Conservation (phyloP, 192 early-diverging fungal species). For the Gigaspora rosea region DNA sequence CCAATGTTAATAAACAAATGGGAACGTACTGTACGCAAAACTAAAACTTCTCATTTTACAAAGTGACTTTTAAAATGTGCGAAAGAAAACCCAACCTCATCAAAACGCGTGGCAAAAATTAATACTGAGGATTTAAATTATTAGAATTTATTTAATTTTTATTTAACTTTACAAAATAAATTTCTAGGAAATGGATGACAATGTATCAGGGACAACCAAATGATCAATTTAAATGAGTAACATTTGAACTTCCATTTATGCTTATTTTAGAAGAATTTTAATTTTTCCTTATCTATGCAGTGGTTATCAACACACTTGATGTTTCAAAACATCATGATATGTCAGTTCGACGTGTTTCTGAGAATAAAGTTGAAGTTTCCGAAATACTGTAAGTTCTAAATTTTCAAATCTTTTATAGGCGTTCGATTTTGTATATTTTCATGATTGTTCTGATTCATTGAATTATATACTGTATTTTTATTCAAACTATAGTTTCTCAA, state of each 20-base stretch:
- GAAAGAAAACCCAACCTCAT: too few relatives aligned
- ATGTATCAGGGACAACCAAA: too few relatives aligned
- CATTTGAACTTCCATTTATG: constrained; percentile 1
- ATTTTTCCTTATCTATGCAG: constrained; percentile 13
- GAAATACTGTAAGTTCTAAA: constrained; percentile 33
- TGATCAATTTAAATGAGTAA: background rate
- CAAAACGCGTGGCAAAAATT: too few relatives aligned
- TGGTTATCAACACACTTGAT: constrained; percentile 25
- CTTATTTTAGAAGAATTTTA: constrained; percentile 20
- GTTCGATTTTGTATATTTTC: background rate
- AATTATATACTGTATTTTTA: background rate
- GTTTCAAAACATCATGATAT: constrained; percentile 28
- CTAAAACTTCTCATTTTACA: background rate
- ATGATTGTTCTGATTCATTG: background rate
- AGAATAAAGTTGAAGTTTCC: constrained; percentile 14
- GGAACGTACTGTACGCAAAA: background rate
- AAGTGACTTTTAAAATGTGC: too few relatives aligned
- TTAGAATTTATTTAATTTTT: too few relatives aligned
- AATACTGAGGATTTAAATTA: too few relatives aligned
- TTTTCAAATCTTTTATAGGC: constrained; percentile 19
- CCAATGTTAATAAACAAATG: background rate
- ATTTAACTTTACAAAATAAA: too few relatives aligned
- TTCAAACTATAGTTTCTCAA: too few relatives aligned
- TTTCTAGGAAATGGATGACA: too few relatives aligned
- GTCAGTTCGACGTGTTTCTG: constrained; percentile 8